A percentile compares a stretch with the other conserved stretches of the same genome.
Evolutionary conservation across 306 rosid species (phyloP).

Genomic region (Arachis hypogaea): DNA sequence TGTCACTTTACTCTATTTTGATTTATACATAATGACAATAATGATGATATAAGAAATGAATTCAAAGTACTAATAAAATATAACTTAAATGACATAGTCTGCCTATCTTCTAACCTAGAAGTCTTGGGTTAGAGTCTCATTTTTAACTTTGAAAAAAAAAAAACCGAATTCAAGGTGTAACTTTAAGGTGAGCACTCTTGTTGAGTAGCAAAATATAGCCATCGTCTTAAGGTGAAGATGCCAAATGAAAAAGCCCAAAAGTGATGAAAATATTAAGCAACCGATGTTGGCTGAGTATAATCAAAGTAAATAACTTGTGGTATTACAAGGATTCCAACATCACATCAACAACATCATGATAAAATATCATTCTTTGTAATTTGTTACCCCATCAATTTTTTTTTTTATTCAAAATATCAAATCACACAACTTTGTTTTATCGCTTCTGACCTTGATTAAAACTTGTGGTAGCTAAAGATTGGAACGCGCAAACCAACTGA

Average conservation of each 20-base stretch:
- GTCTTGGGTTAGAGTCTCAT: no score
- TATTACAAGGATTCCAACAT: neutral
- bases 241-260: constrained; percentile 2
- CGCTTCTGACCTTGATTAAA: neutral
- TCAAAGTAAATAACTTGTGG: constrained; percentile 21
- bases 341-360: constrained; percentile 13
- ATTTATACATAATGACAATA: no score
- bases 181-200: neutral
- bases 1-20: no score
- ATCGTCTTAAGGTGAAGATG: neutral
- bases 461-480: constrained; percentile 1
- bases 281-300: neutral
- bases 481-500: constrained; percentile 5
- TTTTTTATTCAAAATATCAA: neutral
- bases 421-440: neutral
- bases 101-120: no score
- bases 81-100: no score
- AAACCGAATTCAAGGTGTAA: neutral
- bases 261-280: neutral
- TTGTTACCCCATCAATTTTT: neutral
- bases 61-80: neutral
- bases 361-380: neutral
- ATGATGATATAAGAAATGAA: no score
- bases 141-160: no score
- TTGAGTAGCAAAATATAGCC: neutral